Evolutionary conservation across 176 grass and related monocot genomes (phyloP).

Genomic region (Cenchrus purpureus): DNA sequence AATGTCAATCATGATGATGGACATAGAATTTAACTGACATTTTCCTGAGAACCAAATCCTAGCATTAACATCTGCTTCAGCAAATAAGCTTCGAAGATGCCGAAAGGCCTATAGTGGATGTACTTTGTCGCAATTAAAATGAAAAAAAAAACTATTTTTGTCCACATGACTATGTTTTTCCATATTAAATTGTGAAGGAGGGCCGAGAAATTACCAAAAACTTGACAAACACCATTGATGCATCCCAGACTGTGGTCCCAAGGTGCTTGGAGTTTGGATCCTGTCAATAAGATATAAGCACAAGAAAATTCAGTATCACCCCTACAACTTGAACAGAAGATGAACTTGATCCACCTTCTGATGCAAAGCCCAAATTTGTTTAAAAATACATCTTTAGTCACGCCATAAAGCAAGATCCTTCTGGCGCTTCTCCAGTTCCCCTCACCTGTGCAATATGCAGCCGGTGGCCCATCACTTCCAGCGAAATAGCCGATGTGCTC

Average conservation of each 20-base stretch:
- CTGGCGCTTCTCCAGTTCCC: background rate
- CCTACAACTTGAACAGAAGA: background rate
- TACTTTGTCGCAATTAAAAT: background rate
- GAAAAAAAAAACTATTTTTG: background rate
- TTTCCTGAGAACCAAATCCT: background rate
- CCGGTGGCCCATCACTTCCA: slow-evolving; percentile 76
- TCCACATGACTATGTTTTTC: background rate
- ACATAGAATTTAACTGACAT: background rate
- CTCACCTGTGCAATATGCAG: slow-evolving; percentile 84
- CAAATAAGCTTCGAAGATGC: slow-evolving; percentile 1
- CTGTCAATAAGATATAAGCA: slow-evolving; percentile 30
- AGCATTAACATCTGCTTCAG: background rate
- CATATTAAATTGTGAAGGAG: background rate
- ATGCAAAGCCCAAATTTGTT: background rate
- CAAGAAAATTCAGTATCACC: background rate
- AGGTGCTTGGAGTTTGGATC: slow-evolving; percentile 96
- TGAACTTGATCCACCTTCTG: background rate
- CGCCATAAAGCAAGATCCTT: background rate
- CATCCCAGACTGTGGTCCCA: slow-evolving; percentile 95
- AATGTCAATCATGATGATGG: background rate
- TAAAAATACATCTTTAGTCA: background rate
- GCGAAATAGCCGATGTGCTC: slow-evolving; percentile 77
- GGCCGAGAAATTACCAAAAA: slow-evolving; percentile 65
- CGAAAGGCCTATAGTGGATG: background rate
- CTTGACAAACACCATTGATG: slow-evolving; percentile 95